phyloP scores from a whole-genome alignment of 169 alveolate species.

The Theileria parva region DNA sequence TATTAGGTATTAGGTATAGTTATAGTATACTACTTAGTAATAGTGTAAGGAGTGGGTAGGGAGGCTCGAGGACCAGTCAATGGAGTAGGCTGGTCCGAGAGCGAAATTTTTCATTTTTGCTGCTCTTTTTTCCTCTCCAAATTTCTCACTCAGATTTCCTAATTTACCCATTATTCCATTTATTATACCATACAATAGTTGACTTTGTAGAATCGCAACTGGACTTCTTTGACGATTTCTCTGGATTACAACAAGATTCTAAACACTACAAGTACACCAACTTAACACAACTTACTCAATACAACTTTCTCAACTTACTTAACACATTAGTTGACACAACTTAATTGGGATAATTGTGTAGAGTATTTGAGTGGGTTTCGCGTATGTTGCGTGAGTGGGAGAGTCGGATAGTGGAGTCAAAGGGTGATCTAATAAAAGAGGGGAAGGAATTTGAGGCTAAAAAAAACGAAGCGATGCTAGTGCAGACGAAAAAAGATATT shows the following conservation, averaged over 20 bases:
- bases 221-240: constrained; percentile 15
- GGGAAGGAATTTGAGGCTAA: constrained; percentile 38
- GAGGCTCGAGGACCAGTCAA: too few species aligned
- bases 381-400: constrained; percentile 23
- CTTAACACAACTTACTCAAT: background rate
- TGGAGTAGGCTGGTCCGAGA: too few species aligned
- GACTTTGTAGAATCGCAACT: background rate
- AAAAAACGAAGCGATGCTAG: constrained; percentile 44
- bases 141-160: too few species aligned
- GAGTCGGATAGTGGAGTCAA: background rate
- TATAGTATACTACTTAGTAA: too few species aligned
- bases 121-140: background rate
- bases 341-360: too few species aligned
- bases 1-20: too few species aligned
- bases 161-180: too few species aligned
- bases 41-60: too few species aligned
- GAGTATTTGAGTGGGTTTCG: constrained; percentile 42
- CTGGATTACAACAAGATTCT: constrained; percentile 22
- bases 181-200: too few species aligned
- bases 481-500: constrained; percentile 41
- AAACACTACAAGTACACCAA: constrained; percentile 30
- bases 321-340: too few species aligned
- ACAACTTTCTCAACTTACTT: too few species aligned
- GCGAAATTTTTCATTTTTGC: too few species aligned
- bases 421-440: constrained; percentile 13